Evolutionary conservation across 2,329 filamentous ascomycete species (phyloP), one percentile per base, ranked within the genome.

Genomic region (Fusarium virguliforme): DNA sequence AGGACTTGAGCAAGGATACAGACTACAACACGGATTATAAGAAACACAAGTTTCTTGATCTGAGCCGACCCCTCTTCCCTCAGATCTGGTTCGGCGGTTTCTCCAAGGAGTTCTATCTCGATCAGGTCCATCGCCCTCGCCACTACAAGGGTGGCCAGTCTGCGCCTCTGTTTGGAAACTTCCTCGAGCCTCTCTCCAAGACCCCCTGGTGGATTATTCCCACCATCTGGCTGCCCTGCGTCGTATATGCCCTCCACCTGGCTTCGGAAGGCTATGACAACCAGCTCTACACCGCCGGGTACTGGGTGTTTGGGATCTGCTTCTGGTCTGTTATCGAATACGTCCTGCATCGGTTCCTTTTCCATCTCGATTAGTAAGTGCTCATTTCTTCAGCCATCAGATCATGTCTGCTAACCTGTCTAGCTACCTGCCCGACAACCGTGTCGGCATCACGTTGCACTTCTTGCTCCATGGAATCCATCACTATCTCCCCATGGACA

Each of bases 401-500:
- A 34, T 6, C 15, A 6, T 32, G 12, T 28, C 15, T 65, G 70
- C 81, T 85, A 69, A 84, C 70, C 24, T 48, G 18, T 60, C 24
- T 70, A 97, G 94, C 53, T 94, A 90, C 78, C 91, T 99, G 10
- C 96, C 96, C 1, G 94, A 99, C 80, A 97, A 98, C 80, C 89
- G 94, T 61, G 91, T 93, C n/a, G 92, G 89, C 71, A 85, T 99
- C 65, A 97, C 94, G 0, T 75, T 92, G 22, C 96, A 99, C 81
- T 99, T 99, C 83, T 84, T 98, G 41, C 92, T 99, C 28, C 96
- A 99, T 77, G 96, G 96, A 70, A 94, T 99, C 70, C 96, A 99
- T 79, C 96, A 99, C 82, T 99, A 98, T 82, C 88, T 99, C 5
- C 96, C 96, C n/a, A 98, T 99, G 96, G 96, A 99, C 84, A 95